Percentiles rank a stretch among this genome's conserved stretches.
These are phyloP conservation scores for Dictyostelium gargantuum DNA, from an alignment of 208 protist species.

Conservation along the genomic window DNA sequence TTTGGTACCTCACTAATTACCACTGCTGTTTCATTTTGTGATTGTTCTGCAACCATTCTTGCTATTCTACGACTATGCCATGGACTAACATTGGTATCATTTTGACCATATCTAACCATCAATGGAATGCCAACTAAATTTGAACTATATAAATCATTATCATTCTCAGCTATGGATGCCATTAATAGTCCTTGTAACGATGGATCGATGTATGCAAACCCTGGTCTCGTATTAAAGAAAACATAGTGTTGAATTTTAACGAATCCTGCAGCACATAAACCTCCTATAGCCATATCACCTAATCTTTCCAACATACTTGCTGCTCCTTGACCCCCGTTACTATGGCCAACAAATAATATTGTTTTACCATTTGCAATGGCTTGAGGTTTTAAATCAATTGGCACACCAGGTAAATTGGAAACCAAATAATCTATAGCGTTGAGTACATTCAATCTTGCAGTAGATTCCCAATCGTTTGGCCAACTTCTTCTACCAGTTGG, in stretches of 20 bases:
- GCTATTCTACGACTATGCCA: conserved; percentile 37
- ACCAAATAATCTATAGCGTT: neutral
- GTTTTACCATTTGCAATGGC: neutral
- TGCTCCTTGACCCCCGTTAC: conserved; percentile 8
- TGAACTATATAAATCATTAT: neutral
- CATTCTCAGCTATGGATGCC: conserved; percentile 10
- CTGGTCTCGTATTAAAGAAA: neutral
- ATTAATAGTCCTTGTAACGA: neutral
- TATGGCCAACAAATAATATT: conserved; percentile 13
- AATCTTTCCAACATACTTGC: neutral
- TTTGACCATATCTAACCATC: conserved; percentile 20
- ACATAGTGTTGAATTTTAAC: conserved; percentile 32
- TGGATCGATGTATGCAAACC: neutral
- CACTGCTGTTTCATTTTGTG: neutral
- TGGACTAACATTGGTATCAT: conserved; percentile 48
- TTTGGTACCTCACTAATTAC: neutral
- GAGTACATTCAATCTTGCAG: neutral
- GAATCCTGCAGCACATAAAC: conserved; percentile 14
- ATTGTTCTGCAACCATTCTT: neutral
- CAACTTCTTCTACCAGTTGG: neutral
- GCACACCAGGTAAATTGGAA: conserved; percentile 8
- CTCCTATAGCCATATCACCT: conserved; percentile 39
- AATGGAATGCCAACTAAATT: conserved; percentile 47
- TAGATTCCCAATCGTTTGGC: neutral
- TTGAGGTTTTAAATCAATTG: neutral